Evolutionary conservation across 75 land plant species (phyloP), one percentile per base, ranked within the genome.

Genomic region (Cupressus sempervirens): DNA sequence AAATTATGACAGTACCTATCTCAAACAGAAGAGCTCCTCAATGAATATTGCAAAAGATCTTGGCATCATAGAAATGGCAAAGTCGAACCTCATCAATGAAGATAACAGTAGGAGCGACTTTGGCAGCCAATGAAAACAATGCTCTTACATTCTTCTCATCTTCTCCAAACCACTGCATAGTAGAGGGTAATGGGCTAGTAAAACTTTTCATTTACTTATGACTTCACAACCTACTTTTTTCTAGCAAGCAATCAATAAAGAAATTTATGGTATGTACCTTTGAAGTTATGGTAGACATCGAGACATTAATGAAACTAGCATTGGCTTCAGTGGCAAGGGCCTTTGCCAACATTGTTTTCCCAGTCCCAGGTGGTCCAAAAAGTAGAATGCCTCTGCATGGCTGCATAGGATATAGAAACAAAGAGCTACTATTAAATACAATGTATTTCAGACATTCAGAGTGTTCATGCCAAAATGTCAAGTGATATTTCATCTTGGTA

Each of bases 341-440:
- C 89, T 96, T 96, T 32, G 98, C 98, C 56, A 95, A 70, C 98
- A 96, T 96, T 32, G 98, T 96, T 85, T 96, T 96, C 50, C 98
- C 98, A 13, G 96, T 96, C 7, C 98, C 98, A 76, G 98, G 98
- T 52, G 98, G 98, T 4, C 98, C 98, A 88, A 96, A 96, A 5
- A 96, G 88, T 68, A 96, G 81, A 84, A 96, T 93, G 56, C 98
- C 98, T 85, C 90, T 91, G 88, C 98, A 96, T 40, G 97, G 98
- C 87, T 88, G 82, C 35, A 88, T 20, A 86, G 32, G 54, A 48
- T 72, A 62, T 53, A 50, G 12, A 45, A 65, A 45, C 58, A 82
- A 82, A n/a, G 73, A 29, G 74, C n/a, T 36, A 34, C 13, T 20
- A 16, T 83, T 83, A 54, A 35, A 83, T 83, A 20, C n/a, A 54